Percentiles rank a stretch among this genome's conserved stretches.
Conservation (phyloP, 1,139 yeast species). For the Saccharomycopsis phalli region DNA sequence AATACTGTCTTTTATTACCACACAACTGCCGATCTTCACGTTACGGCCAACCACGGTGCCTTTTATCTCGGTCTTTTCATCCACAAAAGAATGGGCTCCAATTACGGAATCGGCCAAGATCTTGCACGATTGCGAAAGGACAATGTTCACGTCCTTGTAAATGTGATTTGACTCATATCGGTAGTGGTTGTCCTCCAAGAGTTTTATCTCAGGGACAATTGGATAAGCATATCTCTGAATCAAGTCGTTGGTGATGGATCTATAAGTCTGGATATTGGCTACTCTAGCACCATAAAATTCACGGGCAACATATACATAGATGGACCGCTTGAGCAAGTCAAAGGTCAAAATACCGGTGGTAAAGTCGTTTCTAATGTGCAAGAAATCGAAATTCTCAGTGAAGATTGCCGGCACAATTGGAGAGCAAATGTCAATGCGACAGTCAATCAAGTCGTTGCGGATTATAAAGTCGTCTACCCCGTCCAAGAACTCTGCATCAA, state of each 20-base stretch:
- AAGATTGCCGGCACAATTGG: conserved; percentile 93
- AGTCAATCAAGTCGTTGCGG: conserved; percentile 89
- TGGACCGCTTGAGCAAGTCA: conserved; percentile 83
- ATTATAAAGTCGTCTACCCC: conserved; percentile 69
- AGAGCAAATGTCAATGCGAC: conserved; percentile 91
- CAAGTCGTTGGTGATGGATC: conserved; percentile 84
- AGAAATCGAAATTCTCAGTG: conserved; percentile 94
- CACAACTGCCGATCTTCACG: conserved; percentile 77
- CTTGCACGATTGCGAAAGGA: conserved; percentile 86
- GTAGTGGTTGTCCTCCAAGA: conserved; percentile 62
- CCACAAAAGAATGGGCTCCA: conserved; percentile 64
- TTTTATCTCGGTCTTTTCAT: conserved; percentile 43
- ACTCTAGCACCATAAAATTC: conserved; percentile 83
- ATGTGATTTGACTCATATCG: conserved; percentile 76
- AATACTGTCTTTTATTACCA: conserved; percentile 60
- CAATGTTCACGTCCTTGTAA: conserved; percentile 75
- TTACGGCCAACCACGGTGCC: conserved; percentile 77
- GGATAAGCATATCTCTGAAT: conserved; percentile 92
- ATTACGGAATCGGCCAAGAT: conserved; percentile 70
- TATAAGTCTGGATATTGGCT: conserved; percentile 87
- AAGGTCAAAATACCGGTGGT: conserved; percentile 85
- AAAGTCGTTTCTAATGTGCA: conserved; percentile 75
- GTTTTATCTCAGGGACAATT: conserved; percentile 76
- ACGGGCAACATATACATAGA: conserved; percentile 68
- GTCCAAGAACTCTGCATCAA: conserved; percentile 80